Evolutionary conservation across 1,284 basidiomycete genomes (phyloP).

Genomic region (Macrocystidia cucumis): DNA sequence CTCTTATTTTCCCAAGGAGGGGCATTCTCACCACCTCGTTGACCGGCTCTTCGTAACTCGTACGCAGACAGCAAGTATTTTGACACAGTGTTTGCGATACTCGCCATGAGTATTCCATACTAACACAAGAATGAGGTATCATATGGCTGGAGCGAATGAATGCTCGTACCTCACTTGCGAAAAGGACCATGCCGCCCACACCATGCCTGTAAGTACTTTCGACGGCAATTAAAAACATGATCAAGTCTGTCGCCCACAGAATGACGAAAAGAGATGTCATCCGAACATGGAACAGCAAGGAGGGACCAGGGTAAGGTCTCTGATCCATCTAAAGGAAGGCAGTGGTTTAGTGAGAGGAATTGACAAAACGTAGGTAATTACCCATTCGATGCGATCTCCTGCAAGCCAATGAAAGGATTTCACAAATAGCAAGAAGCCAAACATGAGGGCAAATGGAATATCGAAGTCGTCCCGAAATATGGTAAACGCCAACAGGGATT

Average conservation of each 20-base stretch:
- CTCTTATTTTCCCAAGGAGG: conserved; percentile 97
- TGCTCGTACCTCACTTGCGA: conserved; percentile 80
- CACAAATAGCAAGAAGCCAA: conserved; percentile 86
- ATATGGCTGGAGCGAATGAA: conserved; percentile 7
- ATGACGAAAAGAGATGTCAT: conserved; percentile 67
- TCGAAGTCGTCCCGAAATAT: conserved; percentile 96
- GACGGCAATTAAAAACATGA: conserved; percentile 71
- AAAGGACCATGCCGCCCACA: conserved; percentile 87
- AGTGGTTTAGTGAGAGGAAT: conserved; percentile 6
- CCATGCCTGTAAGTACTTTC: conserved; percentile 76
- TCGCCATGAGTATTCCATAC: conserved; percentile 90
- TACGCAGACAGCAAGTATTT: conserved; percentile 85
- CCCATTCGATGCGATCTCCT: conserved; percentile 93
- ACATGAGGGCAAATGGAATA: conserved; percentile 88
- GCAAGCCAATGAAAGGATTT: conserved; percentile 99
- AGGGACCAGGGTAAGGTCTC: conserved; percentile 79
- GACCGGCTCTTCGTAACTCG: conserved; percentile 73
- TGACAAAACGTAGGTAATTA: too few species aligned
- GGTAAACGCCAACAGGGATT: conserved; percentile 91
- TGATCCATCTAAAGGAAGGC: conserved; percentile 82
- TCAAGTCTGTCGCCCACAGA: conserved; percentile 63
- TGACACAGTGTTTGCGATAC: conserved; percentile 68
- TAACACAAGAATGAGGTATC: conserved; percentile 21
- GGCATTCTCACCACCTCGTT: conserved; percentile 77
- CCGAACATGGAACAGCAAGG: conserved; percentile 78